Base-by-base conservation (phyloP, 2,329 filamentous ascomycete species). In the Pseudocercospora fuligena region DNA sequence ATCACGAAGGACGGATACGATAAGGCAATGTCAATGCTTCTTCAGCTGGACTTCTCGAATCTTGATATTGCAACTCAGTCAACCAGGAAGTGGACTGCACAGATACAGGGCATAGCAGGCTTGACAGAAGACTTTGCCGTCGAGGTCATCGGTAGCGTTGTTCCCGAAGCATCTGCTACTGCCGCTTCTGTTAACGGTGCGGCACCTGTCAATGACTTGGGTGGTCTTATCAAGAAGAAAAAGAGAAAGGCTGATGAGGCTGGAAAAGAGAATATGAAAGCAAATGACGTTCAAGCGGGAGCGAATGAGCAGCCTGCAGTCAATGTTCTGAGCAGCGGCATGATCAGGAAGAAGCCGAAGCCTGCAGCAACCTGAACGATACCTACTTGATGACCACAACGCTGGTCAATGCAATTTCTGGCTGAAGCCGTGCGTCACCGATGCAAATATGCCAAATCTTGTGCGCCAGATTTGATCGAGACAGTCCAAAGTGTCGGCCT, bases 21-120 rank as follows among this genome's bases (percentile, higher is more conserved):
- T 80, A 74, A 82, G 78, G 74, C 73, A 76, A 88, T 29, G 83
- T 78, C 1, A 88, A 90, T 0, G 9, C 82, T 95, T 0, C 83
- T 94, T 5, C 87, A 90, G 65, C 85, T 93, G 0, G 91, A 93
- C 76, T 95, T 95, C 77, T 84, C 87, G 0, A 90, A 85, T 8
- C 78, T 88, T 3, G 85, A 87, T 11, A 86, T 90, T 57, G 89
- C 90, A 0, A 81, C 80, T 1, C 82, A 83, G 33, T 92, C 90
- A 73, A 92, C 91, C 2, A 81, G 79, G 60, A 87, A 90, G 61
- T 95, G 92, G 91, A 83, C 89, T 51, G 84, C 84, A 14, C 91
- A 94, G 73, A 87, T 90, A 0, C 86, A 57, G 4, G 70, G 68
- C 12, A 72, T 75, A 11, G 60, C 68, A 51, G 68, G 73, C 6